phyloP scores from a whole-genome alignment of 768 basidiomycete genomes.

The Tulasnella sp. region DNA sequence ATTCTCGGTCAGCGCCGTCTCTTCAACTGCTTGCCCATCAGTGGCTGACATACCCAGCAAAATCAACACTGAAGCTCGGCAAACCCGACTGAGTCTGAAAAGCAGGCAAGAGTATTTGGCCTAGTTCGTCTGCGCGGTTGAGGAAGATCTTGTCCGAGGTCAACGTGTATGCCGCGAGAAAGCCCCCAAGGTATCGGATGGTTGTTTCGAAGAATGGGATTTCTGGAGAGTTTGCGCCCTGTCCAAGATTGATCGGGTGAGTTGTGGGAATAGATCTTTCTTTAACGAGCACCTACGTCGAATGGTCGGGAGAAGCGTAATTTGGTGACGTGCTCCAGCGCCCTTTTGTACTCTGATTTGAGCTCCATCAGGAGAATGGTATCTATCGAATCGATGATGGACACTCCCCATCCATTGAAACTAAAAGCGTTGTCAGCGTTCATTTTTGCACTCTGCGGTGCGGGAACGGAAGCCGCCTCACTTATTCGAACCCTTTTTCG shows the following conservation, averaged over 20 bases:
- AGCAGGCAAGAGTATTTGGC: slow-evolving; percentile 60
- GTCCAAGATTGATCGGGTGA: too few species aligned
- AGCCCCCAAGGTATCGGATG: slow-evolving; percentile 85
- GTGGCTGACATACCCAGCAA: slow-evolving; percentile 47
- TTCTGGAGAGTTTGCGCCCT: neutral
- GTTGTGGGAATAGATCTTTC: too few species aligned
- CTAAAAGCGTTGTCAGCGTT: too few species aligned
- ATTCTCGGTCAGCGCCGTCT: too few species aligned
- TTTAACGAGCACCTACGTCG: neutral
- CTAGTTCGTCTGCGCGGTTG: slow-evolving; percentile 50
- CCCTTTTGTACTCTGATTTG: slow-evolving; percentile 43
- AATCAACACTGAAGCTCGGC: slow-evolving; percentile 66
- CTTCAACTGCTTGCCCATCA: too few species aligned
- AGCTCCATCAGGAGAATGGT: slow-evolving; percentile 81
- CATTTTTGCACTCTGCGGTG: neutral
- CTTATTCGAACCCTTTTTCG: slow-evolving; percentile 28
- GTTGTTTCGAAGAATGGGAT: slow-evolving; percentile 76
- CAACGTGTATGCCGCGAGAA: slow-evolving; percentile 78
- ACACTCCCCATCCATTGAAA: slow-evolving; percentile 70
- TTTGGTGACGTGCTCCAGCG: slow-evolving; percentile 35
- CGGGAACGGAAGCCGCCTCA: slow-evolving; percentile 14
- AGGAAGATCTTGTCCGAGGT: slow-evolving; percentile 38
- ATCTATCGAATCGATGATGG: slow-evolving; percentile 77
- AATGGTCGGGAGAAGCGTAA: slow-evolving; percentile 14
- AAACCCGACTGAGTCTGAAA: slow-evolving; percentile 69